These are phyloP conservation scores for Rhypophila decipiens DNA, from an alignment of 495 filamentous ascomycete species.

Conservation along the genomic window DNA sequence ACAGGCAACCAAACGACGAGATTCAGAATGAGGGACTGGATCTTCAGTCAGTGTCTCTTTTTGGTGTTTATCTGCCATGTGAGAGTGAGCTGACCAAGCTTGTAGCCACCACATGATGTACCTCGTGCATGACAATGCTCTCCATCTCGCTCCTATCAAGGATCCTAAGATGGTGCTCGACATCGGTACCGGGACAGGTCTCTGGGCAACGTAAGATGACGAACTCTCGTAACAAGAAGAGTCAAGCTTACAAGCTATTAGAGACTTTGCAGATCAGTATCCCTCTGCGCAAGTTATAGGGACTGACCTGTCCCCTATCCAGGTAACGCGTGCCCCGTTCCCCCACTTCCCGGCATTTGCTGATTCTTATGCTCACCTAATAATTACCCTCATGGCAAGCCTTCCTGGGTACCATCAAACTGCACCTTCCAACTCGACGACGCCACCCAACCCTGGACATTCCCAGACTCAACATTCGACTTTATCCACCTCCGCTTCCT, in stretches of 20 bases:
- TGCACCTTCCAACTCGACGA: slow-evolving; percentile 51
- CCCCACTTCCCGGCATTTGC: too few species aligned
- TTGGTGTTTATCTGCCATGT: background rate
- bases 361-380: too few species aligned
- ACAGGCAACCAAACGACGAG: background rate
- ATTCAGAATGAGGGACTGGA: background rate
- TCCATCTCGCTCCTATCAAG: slow-evolving; percentile 47
- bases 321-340: too few species aligned
- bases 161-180: slow-evolving; percentile 49
- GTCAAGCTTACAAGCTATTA: too few species aligned
- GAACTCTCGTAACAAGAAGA: too few species aligned
- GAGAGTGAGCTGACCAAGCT: too few species aligned
- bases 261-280: background rate
- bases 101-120: background rate
- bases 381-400: too few species aligned
- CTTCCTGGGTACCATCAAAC: slow-evolving; percentile 36
- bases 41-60: background rate
- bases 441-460: slow-evolving; percentile 45
- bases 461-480: slow-evolving; percentile 45
- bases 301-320: background rate
- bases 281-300: background rate
- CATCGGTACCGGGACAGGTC: slow-evolving; percentile 57
- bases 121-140: slow-evolving; percentile 7
- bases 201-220: slow-evolving; percentile 49
- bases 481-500: slow-evolving; percentile 46